Base-by-base conservation (phyloP, 192 early-diverging fungal species). In the Coemansia sp. region DNA sequence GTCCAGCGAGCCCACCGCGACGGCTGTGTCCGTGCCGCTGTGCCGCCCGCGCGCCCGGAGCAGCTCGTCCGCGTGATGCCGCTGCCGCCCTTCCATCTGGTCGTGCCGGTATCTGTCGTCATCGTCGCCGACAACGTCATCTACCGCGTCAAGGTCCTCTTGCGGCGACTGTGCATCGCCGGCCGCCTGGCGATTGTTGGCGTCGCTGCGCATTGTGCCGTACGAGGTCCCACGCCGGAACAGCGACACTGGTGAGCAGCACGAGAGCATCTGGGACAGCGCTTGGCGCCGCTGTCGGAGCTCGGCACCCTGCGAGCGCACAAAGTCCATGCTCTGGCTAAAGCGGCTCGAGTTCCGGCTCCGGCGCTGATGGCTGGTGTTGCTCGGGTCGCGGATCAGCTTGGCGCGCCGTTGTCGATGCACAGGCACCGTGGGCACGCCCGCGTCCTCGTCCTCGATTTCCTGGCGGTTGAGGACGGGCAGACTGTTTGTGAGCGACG, bases 291-390 rank as follows among this genome's bases (percentile, higher is more conserved):
- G 70, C 40, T 53, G 58, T 53, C 43, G 43, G 43, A 45, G 26
- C 43, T 59, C 38, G 55, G 62, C 48, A 55, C 49, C 45, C 5
- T 55, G 65, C 19, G 62, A 58, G 32, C 62, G 73, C 58, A 62
- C 52, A 60, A 69, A 62, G 40, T 76, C 73, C 73, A 76, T 69
- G 62, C 73, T 76, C 31, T 76, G 73, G 3, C 64, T 54, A 10
- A 54, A 58, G 15, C 58, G 60, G 31, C 64, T 66, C 35, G 52
- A 8, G n/a, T n/a, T 50, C 30, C 53, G 55, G 23, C 27, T 63
- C 53, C 56, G 64, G 28, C 58, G 71, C 48, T 49, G 66, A 49
- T 75, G 71, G 52, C 57, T 59, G 23, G 62, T 68, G 48, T 76
- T 76, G 62, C 54, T 62, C 8, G 73, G 62, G 54, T 69, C 54